phyloP scores from a whole-genome alignment of 106 monocot genomes.

The Allium fistulosum region DNA sequence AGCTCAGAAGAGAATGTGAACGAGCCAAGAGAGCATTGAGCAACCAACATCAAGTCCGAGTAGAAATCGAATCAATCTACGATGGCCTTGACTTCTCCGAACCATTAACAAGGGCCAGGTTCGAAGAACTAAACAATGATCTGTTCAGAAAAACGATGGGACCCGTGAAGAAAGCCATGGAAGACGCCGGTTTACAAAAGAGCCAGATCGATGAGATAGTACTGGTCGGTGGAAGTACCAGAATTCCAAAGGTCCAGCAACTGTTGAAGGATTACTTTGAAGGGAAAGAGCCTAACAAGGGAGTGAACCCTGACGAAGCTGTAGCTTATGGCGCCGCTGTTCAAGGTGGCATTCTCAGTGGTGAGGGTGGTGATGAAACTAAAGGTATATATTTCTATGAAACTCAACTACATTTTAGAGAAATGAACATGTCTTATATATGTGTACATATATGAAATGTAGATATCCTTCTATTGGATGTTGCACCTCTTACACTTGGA shows the following conservation, averaged over 20 bases:
- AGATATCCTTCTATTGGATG: conserved; percentile 28
- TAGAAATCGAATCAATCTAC: conserved; percentile 26
- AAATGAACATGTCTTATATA: no score
- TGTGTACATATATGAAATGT: not conserved
- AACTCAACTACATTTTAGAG: not conserved
- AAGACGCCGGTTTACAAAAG: conserved; percentile 30
- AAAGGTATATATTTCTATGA: conserved; percentile 15
- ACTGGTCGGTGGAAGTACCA: conserved; percentile 29
- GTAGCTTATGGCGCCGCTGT: conserved; percentile 27
- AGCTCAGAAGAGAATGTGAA: conserved; percentile 33
- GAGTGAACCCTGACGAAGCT: conserved; percentile 33
- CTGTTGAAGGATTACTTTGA: conserved; percentile 34
- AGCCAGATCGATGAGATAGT: conserved; percentile 33
- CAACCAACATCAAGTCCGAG: conserved; percentile 29
- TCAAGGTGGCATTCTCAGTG: conserved; percentile 28
- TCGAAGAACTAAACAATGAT: conserved; percentile 31
- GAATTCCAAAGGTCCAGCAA: conserved; percentile 33
- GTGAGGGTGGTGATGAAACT: conserved; percentile 29
- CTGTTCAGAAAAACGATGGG: conserved; percentile 31
- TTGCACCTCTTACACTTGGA: conserved; percentile 26
- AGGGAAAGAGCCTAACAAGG: conserved; percentile 30
- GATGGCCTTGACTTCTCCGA: conserved; percentile 27
- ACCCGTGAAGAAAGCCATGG: conserved; percentile 27
- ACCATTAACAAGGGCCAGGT: conserved; percentile 22
- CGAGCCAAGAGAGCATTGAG: conserved; percentile 37